Conservation (phyloP, 257 asterid genomes). For the Gynochthodes officinalis region DNA sequence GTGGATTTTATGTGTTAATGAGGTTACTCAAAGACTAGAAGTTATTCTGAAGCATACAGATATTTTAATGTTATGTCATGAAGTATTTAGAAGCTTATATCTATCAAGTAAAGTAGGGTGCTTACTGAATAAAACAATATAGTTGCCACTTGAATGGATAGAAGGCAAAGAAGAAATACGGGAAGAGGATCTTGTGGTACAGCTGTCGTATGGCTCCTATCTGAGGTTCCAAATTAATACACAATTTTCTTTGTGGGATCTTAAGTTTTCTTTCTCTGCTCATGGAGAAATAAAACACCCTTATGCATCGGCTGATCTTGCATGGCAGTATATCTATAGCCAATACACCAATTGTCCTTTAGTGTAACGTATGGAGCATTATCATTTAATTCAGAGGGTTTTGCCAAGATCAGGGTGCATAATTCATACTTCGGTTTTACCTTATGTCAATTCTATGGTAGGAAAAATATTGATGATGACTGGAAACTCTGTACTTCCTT, state of each 20-base stretch:
- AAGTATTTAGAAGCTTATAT: neutral
- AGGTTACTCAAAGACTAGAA: neutral
- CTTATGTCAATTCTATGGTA: neutral
- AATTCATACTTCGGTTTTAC: neutral
- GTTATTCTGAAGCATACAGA: neutral
- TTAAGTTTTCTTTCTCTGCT: neutral
- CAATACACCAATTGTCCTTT: neutral
- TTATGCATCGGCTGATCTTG: neutral
- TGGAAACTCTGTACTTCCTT: neutral
- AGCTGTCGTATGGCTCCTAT: neutral
- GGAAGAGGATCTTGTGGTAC: neutral
- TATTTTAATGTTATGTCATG: neutral
- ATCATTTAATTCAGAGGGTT: neutral
- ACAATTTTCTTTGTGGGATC: neutral
- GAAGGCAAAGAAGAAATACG: neutral
- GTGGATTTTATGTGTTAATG: neutral
- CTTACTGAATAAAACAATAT: too few species aligned
- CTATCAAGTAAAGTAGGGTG: neutral
- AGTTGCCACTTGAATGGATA: neutral
- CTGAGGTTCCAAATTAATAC: neutral
- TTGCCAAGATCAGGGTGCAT: neutral
- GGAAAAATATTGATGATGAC: neutral
- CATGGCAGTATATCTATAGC: neutral
- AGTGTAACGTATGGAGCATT: neutral
- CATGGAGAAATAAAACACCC: neutral